These are phyloP conservation scores for Colletotrichum spinosum DNA, from an alignment of 2,329 filamentous ascomycete genomes.

Conservation along the genomic window DNA sequence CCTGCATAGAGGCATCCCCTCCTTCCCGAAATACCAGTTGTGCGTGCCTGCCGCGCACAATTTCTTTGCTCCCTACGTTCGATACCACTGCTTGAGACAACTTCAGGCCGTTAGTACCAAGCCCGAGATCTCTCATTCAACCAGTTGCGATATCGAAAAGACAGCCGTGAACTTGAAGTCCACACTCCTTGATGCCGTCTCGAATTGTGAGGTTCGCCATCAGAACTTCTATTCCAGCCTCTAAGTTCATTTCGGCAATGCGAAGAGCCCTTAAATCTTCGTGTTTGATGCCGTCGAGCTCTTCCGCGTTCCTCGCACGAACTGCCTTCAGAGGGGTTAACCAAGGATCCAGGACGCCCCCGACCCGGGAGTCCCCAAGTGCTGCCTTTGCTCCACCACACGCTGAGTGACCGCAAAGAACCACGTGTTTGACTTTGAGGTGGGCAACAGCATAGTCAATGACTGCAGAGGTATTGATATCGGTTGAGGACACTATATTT, in stretches of 20 bases:
- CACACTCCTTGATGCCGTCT: slow-evolving; percentile 77
- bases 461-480: slow-evolving; percentile 80
- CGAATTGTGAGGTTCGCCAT: slow-evolving; percentile 76
- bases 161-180: slow-evolving; percentile 80
- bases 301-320: slow-evolving; percentile 59
- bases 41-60: slow-evolving; percentile 61
- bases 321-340: slow-evolving; percentile 62
- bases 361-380: slow-evolving; percentile 58
- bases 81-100: slow-evolving; percentile 25
- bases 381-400: slow-evolving; percentile 77
- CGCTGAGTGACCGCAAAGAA: slow-evolving; percentile 76
- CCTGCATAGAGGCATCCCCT: slow-evolving; percentile 50
- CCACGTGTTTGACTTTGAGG: slow-evolving; percentile 77
- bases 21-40: slow-evolving; percentile 62
- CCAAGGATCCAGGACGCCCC: slow-evolving; percentile 68
- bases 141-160: slow-evolving; percentile 74
- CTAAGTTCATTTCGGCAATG: slow-evolving; percentile 83
- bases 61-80: slow-evolving; percentile 42
- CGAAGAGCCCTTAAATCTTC: slow-evolving; percentile 66
- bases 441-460: slow-evolving; percentile 83
- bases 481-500: slow-evolving; percentile 81
- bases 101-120: slow-evolving; percentile 48
- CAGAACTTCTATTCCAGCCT: slow-evolving; percentile 73
- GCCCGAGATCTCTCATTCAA: slow-evolving; percentile 60
- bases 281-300: slow-evolving; percentile 67